phyloP scores from a whole-genome alignment of 2,329 filamentous ascomycete genomes.

The Neonectria punicea region DNA sequence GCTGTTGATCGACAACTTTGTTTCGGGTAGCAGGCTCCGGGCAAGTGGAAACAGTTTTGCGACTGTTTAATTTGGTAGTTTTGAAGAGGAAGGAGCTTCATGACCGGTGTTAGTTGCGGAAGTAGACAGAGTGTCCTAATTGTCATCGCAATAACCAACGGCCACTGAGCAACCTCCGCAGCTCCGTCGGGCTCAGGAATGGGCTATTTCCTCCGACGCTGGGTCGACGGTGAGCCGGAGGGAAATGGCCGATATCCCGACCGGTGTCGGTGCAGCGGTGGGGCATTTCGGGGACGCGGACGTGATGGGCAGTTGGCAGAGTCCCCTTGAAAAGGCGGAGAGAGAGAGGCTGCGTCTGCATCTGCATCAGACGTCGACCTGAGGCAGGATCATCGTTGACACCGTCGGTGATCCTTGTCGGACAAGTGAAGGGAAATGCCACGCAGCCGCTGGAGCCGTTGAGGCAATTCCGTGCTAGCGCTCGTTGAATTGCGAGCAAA shows the following conservation, averaged over 20 bases:
- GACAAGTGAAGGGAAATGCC: slow-evolving; percentile 4
- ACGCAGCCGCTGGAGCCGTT: slow-evolving; percentile 24
- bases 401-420: slow-evolving; percentile 13
- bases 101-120: neutral
- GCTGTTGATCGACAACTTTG: slow-evolving; percentile 12
- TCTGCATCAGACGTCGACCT: slow-evolving; percentile 7
- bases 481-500: neutral
- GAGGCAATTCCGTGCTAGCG: slow-evolving; percentile 21
- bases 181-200: neutral
- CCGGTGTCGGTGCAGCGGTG: slow-evolving; percentile 20
- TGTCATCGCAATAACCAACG: neutral
- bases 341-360: neutral
- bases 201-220: neutral
- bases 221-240: slow-evolving; percentile 7
- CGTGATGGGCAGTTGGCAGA: neutral
- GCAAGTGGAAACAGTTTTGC: slow-evolving; percentile 5
- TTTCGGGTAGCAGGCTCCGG: slow-evolving; percentile 12
- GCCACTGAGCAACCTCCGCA: neutral
- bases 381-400: slow-evolving; percentile 18
- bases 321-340: slow-evolving; percentile 10
- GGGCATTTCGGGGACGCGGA: slow-evolving; percentile 8
- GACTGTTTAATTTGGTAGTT: neutral
- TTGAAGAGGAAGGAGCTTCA: neutral
- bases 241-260: slow-evolving; percentile 8
- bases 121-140: neutral